Base-by-base conservation (phyloP, 208 protist genomes). In the Leishmania tropica region DNA sequence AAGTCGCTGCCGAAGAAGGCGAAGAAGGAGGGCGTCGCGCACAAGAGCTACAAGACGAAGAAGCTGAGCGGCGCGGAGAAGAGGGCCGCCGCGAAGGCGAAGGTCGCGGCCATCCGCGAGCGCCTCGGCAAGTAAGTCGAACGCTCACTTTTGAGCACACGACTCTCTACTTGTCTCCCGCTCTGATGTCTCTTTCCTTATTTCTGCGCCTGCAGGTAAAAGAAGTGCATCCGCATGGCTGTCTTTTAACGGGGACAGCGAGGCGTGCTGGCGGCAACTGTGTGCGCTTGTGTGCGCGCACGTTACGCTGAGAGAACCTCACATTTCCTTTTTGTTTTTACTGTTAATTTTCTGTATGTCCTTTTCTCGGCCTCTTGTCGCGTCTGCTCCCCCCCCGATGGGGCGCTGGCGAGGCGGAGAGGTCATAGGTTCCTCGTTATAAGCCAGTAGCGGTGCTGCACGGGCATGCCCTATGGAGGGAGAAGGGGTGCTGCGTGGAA, bases 1-100 rank as follows among this genome's bases (percentile, higher is more conserved):
- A 94, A 94, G 89, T 87, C 84, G 42, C 79, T 87, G 40, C 75
- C 89, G 42, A 90, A 88, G 88, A 92, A 94, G 90, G 86, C 85
- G 76, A 87, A 89, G 83, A 92, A 93, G 84, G 86, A 78, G 40
- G 79, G 68, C 37, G 79, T 53, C 48, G 48, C 53, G 58, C 80
- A 81, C 81, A 92, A 93, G 85, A 87, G 86, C 80, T 90, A 89
- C 88, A 85, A 90, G 82, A 89, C 82, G 62, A 70, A 76, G 81
- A 92, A 91, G 82, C 70, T 85, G 67, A 92, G 86, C 74, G 84
- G 86, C 70, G 80, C 77, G 68, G 77, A 96, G 88, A 83, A 86
- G 81, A 87, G 91, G 88, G 84, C 81, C 24, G 71, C 71, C 47
- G 71, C 71, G 71, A 75, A 75, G 71, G 71, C 71, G 71, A 75